Evolutionary conservation across 2,329 filamentous ascomycete species (phyloP).

Genomic region (Chaetothyriales sp.): DNA sequence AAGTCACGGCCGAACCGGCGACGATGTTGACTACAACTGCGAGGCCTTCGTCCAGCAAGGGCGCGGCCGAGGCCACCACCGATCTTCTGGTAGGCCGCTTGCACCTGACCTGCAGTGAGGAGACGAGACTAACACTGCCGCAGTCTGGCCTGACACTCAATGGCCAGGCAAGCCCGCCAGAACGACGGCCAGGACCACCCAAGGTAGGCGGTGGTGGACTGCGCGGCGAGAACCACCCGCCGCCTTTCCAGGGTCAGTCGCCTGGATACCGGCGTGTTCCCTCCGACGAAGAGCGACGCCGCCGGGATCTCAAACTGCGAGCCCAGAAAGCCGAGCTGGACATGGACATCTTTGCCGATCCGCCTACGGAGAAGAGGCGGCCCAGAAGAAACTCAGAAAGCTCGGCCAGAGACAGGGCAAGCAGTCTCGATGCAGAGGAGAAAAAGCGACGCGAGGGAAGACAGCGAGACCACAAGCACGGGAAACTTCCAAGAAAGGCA

Average conservation of each 20-base stretch:
- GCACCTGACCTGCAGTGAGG: neutral
- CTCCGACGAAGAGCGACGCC: slow-evolving; percentile 21
- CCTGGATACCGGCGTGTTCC: slow-evolving; percentile 22
- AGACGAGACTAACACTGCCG: slow-evolving; percentile 20
- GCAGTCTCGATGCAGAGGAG: slow-evolving; percentile 37
- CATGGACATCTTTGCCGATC: slow-evolving; percentile 39
- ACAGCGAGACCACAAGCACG: slow-evolving; percentile 31
- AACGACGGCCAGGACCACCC: slow-evolving; percentile 17
- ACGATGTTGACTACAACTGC: slow-evolving; percentile 1
- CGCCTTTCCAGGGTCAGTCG: slow-evolving; percentile 13
- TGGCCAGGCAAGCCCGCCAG: slow-evolving; percentile 15
- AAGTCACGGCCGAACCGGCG: slow-evolving; percentile 14
- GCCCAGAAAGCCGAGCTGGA: slow-evolving; percentile 27
- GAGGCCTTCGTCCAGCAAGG: slow-evolving; percentile 5
- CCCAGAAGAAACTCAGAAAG: slow-evolving; percentile 52
- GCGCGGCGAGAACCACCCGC: slow-evolving; percentile 24
- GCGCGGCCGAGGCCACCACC: slow-evolving; percentile 36
- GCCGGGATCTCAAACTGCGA: slow-evolving; percentile 24
- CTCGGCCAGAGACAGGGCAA: slow-evolving; percentile 41
- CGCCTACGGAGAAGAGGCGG: slow-evolving; percentile 31
- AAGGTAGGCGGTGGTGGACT: slow-evolving; percentile 6
- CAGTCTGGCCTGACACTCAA: slow-evolving; percentile 26
- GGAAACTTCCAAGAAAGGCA: slow-evolving; percentile 25
- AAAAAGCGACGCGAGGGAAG: slow-evolving; percentile 36
- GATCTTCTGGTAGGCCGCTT: slow-evolving; percentile 44